A percentile compares a stretch with the other conserved stretches of the same genome.
phyloP scores from a whole-genome alignment of 2,329 filamentous ascomycete species.

The Scortechinia acanthostroma region DNA sequence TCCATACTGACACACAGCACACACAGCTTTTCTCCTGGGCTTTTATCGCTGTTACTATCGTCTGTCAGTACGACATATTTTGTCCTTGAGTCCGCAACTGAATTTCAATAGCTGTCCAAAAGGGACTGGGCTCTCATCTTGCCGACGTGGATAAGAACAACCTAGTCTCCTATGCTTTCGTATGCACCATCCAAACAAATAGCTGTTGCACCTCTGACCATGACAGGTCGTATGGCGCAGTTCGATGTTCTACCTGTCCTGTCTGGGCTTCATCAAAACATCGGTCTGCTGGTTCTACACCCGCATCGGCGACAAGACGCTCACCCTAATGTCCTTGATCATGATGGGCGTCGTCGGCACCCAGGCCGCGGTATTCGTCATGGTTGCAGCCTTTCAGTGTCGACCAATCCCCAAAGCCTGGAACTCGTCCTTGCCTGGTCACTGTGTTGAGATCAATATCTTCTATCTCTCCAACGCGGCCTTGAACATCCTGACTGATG shows the following conservation, averaged over 20 bases:
- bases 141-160: slow-evolving; percentile 11
- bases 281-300: slow-evolving; percentile 35
- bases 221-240: slow-evolving; percentile 29
- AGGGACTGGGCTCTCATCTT: slow-evolving; percentile 19
- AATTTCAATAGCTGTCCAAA: slow-evolving; percentile 5
- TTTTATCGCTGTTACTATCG: slow-evolving; percentile 22
- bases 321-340: slow-evolving; percentile 21
- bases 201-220: slow-evolving; percentile 8
- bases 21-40: slow-evolving; percentile 21
- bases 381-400: slow-evolving; percentile 33
- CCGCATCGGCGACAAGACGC: slow-evolving; percentile 26
- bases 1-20: too few species aligned
- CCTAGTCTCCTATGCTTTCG: slow-evolving; percentile 5
- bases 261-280: slow-evolving; percentile 35
- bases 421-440: slow-evolving; percentile 18
- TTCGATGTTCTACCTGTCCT: slow-evolving; percentile 37
- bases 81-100: slow-evolving; percentile 8
- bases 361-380: slow-evolving; percentile 28
- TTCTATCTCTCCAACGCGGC: slow-evolving; percentile 37
- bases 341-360: slow-evolving; percentile 29
- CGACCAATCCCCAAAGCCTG: slow-evolving; percentile 26
- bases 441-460: slow-evolving; percentile 33
- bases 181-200: slow-evolving; percentile 5
- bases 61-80: slow-evolving; percentile 13
- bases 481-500: slow-evolving; percentile 34